A percentile compares a stretch with the other conserved stretches of the same genome.
These are phyloP conservation scores for Sarcomyxa edulis DNA, from an alignment of 768 basidiomycete genomes.

Conservation along the genomic window DNA sequence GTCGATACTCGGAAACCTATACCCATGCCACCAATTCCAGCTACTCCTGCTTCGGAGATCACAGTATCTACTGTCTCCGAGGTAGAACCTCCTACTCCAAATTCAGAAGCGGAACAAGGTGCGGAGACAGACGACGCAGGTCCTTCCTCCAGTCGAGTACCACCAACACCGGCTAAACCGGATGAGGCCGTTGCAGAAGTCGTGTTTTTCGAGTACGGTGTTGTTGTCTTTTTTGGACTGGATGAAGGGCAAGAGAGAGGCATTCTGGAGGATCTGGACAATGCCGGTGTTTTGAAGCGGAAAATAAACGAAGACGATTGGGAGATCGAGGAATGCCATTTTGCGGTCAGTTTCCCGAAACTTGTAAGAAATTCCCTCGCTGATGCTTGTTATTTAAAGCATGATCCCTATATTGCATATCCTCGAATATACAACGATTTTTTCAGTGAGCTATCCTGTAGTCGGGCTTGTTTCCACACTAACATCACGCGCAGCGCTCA, in stretches of 20 bases:
- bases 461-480: constrained; percentile 1
- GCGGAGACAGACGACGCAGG: constrained; percentile 14
- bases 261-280: constrained; percentile 79
- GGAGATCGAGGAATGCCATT: constrained; percentile 95
- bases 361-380: no score
- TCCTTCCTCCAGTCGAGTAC: not conserved
- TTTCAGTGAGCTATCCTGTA: constrained; percentile 61
- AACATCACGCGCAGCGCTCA: constrained; percentile 57
- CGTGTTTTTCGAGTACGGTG: constrained; percentile 84
- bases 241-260: constrained; percentile 72
- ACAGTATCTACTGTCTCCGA: constrained; percentile 9
- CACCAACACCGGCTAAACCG: constrained; percentile 11
- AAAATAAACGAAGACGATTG: constrained; percentile 63
- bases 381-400: constrained; percentile 50
- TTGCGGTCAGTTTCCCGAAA: constrained; percentile 64
- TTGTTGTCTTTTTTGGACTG: constrained; percentile 89
- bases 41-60: constrained; percentile 8
- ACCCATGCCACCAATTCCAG: constrained; percentile 2
- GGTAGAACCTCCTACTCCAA: constrained; percentile 7
- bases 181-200: constrained; percentile 65
- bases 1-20: constrained; percentile 24
- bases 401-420: constrained; percentile 77
- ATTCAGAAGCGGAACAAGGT: constrained; percentile 7
- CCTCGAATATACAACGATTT: constrained; percentile 96
- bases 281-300: constrained; percentile 63